These are phyloP conservation scores for Trichoderma arundinaceum DNA, from an alignment of 2,329 filamentous ascomycete species.

Conservation along the genomic window DNA sequence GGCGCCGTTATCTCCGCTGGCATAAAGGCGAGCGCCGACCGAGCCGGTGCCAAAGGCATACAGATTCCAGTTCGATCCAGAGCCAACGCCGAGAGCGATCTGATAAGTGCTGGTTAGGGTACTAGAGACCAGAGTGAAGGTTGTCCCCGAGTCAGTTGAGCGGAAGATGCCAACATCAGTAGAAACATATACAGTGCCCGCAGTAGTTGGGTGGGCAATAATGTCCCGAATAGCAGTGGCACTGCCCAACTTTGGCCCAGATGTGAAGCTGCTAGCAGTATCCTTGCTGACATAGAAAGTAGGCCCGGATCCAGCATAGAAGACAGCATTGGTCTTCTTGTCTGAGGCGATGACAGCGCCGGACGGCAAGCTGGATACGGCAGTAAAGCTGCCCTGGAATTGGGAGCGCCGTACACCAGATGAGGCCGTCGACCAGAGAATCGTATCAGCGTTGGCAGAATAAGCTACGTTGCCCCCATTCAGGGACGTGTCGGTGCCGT, in stretches of 20 bases:
- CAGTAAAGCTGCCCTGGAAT: conserved; percentile 17
- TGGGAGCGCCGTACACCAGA: conserved; percentile 22
- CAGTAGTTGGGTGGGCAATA: conserved; percentile 14
- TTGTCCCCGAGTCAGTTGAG: conserved; percentile 16
- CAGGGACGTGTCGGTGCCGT: conserved; percentile 15
- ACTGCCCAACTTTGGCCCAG: conserved; percentile 16
- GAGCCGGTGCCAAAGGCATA: conserved; percentile 17
- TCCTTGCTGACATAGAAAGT: conserved; percentile 25
- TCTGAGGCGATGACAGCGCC: conserved; percentile 20
- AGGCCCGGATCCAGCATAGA: conserved; percentile 15
- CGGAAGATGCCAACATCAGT: conserved; percentile 24
- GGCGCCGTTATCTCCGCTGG: conserved; percentile 15
- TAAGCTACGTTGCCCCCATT: conserved; percentile 26
- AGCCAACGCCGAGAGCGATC: conserved; percentile 19
- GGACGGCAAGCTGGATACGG: conserved; percentile 18
- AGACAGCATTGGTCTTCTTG: conserved; percentile 18
- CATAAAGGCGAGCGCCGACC: conserved; percentile 19
- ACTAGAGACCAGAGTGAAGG: neutral
- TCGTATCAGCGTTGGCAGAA: conserved; percentile 20
- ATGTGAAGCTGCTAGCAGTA: conserved; percentile 11
- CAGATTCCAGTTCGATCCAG: conserved; percentile 19
- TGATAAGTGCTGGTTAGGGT: conserved; percentile 13
- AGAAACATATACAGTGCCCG: conserved; percentile 12
- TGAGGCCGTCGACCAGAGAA: conserved; percentile 22
- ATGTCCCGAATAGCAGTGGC: conserved; percentile 8